Evolutionary conservation across 2,329 filamentous ascomycete genomes (phyloP), one percentile per base, ranked within the genome.

Genomic region (Paradendryphiella salina): DNA sequence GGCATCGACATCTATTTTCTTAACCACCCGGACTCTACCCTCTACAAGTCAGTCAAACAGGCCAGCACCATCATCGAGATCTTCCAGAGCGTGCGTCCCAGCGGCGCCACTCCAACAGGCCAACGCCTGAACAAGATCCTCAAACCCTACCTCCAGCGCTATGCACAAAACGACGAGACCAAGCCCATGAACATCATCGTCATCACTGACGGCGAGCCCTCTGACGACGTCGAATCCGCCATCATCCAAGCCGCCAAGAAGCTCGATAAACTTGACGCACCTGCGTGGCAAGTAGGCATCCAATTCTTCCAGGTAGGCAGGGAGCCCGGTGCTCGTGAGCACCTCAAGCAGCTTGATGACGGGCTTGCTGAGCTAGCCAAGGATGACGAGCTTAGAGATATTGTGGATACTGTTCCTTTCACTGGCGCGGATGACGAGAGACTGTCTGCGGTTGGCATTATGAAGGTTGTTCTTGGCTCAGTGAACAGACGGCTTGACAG

Each of bases 271-370:
- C 71, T 88, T 6, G 80, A 85, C 7, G 90, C 90, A 0, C 84
- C 87, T 3, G 80, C 85, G 0, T 88, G 88, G 79, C 94, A 97
- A 76, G 79, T 96, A 7, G 93, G 93, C 28, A 84, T 97, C 49
- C 93, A 97, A 72, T 97, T 97, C 77, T 96, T 97, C 78, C 93
- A 96, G 74, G 88, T 97, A 36, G 93, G 94, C 49, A 80, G 82
- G 41, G 89, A 96, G 61, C 67, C 75, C 0, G 76, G 73, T 0
- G 93, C 92, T 0, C 78, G 80, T 1, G 73, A 79, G 59, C 84
- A 87, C 47, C 77, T 97, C 32, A 76, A 82, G 60, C 79, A 85
- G 38, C 79, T 97, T 6, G 93, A 97, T 67, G 89, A 96, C 69
- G 81, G 82, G 3, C 75, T 94, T 29, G 76, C 74, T 1, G 77